Evolutionary conservation across 225 moss, liverwort and hornwort species (phyloP).

Genomic region (Antitrichia curtipendula): DNA sequence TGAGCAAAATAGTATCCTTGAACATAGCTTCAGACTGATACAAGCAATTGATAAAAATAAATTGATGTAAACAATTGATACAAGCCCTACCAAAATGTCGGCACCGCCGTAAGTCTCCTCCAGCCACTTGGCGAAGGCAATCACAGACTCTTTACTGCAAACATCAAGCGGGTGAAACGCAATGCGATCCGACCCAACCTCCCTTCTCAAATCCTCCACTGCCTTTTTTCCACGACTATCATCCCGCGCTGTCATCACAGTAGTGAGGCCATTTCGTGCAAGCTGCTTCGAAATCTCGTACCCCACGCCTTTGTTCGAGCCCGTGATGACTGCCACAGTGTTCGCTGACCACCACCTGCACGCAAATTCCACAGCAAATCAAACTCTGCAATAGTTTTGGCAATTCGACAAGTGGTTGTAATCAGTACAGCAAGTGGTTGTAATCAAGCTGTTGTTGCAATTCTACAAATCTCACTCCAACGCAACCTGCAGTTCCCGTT

Average conservation of each 20-base stretch:
- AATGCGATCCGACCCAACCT: constrained; percentile 1
- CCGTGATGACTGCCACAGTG: constrained; percentile 40
- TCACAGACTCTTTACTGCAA: constrained; percentile 12
- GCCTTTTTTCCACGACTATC: constrained; percentile 12
- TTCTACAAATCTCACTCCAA: neutral
- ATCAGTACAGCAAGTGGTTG: neutral
- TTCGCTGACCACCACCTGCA: constrained; percentile 29
- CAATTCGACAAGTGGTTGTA: neutral
- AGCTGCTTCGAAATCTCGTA: constrained; percentile 29
- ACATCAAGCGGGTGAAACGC: constrained; percentile 35
- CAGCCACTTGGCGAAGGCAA: constrained; percentile 21
- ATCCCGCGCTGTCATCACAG: constrained; percentile 26
- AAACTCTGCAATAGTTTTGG: neutral
- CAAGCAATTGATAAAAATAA: no score
- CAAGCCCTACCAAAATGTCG: constrained; percentile 27
- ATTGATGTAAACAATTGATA: no score
- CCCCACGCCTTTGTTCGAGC: constrained; percentile 26
- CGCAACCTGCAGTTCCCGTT: neutral
- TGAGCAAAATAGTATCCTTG: neutral
- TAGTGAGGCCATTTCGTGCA: constrained; percentile 21
- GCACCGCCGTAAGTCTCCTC: constrained; percentile 18
- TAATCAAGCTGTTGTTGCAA: neutral
- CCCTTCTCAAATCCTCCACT: constrained; percentile 1
- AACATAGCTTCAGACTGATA: no score
- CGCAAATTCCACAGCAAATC: neutral